phyloP scores from a whole-genome alignment of 371 early-diverging fungal genomes.

The Funneliformis caledonium region DNA sequence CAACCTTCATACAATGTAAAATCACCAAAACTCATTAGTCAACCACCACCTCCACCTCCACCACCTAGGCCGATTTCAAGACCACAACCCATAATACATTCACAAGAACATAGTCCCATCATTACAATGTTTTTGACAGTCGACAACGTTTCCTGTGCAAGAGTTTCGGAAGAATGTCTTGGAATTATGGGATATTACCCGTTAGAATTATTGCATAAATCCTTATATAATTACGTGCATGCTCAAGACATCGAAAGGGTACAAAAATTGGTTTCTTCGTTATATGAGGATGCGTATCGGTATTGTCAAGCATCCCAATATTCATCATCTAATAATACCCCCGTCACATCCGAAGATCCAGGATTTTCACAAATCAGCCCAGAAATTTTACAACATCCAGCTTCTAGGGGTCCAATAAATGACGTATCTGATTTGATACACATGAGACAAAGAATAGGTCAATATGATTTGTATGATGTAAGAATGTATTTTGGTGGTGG shows the following conservation, averaged over 20 bases:
- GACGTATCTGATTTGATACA: slow-evolving; percentile 59
- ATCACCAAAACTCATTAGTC: slow-evolving; percentile 21
- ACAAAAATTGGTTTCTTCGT: slow-evolving; percentile 48
- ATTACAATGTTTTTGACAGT: slow-evolving; percentile 47
- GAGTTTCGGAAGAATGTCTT: slow-evolving; percentile 60
- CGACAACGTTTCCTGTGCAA: slow-evolving; percentile 61
- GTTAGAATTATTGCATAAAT: slow-evolving; percentile 60
- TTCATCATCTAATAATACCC: slow-evolving; percentile 45
- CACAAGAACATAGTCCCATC: slow-evolving; percentile 23
- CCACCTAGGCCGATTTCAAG: neutral
- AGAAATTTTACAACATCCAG: slow-evolving; percentile 46
- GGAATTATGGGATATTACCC: slow-evolving; percentile 63
- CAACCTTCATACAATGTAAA: neutral
- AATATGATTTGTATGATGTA: slow-evolving; percentile 54
- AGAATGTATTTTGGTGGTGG: slow-evolving; percentile 65
- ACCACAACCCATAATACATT: neutral
- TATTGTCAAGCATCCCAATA: slow-evolving; percentile 37
- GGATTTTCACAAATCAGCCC: slow-evolving; percentile 41
- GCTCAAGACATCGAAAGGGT: slow-evolving; percentile 54
- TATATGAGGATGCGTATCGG: slow-evolving; percentile 56
- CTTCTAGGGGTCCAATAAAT: slow-evolving; percentile 48
- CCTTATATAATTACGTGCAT: slow-evolving; percentile 60
- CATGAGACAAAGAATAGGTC: slow-evolving; percentile 57
- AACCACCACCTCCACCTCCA: neutral
- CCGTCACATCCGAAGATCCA: slow-evolving; percentile 49